Percentiles rank a stretch among this genome's conserved stretches.
Conservation (phyloP, 164 flowering plant species). For the Cinnamomum chago region DNA sequence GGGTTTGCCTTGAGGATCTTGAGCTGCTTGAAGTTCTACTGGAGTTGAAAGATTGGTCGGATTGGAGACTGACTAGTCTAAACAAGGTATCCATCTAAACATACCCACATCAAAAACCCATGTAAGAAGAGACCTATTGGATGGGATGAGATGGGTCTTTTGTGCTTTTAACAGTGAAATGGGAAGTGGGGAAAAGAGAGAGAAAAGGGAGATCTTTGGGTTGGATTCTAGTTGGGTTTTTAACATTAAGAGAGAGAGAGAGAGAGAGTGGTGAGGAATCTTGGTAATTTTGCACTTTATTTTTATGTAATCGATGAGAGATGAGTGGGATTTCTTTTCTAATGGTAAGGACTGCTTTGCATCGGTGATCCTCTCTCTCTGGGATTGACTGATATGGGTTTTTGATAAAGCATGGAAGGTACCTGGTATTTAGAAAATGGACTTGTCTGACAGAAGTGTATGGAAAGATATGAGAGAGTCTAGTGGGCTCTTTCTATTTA, state of each 20-base stretch:
- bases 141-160: conserved; percentile 15
- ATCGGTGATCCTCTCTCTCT: background rate
- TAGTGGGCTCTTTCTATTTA: background rate
- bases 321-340: conserved; percentile 24
- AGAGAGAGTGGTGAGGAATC: conserved; percentile 11
- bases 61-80: conserved; percentile 68
- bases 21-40: conserved; percentile 63
- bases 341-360: conserved; percentile 3
- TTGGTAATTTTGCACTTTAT: conserved; percentile 17
- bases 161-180: conserved; percentile 22
- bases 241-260: conserved; percentile 9
- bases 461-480: conserved; percentile 14
- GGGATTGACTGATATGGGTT: background rate
- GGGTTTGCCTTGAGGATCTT: conserved; percentile 56
- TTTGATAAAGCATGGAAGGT: conserved; percentile 2
- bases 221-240: conserved; percentile 37
- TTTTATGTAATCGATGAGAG: conserved; percentile 50
- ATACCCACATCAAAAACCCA: conserved; percentile 32
- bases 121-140: conserved; percentile 9
- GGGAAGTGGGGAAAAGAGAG: conserved; percentile 18
- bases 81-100: conserved; percentile 89
- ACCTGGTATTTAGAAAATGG: conserved; percentile 20
- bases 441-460: conserved; percentile 33
- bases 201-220: conserved; percentile 32
- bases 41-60: conserved; percentile 66